phyloP scores from a whole-genome alignment of 2,329 filamentous ascomycete species.

The Cryoendolithus antarcticus region DNA sequence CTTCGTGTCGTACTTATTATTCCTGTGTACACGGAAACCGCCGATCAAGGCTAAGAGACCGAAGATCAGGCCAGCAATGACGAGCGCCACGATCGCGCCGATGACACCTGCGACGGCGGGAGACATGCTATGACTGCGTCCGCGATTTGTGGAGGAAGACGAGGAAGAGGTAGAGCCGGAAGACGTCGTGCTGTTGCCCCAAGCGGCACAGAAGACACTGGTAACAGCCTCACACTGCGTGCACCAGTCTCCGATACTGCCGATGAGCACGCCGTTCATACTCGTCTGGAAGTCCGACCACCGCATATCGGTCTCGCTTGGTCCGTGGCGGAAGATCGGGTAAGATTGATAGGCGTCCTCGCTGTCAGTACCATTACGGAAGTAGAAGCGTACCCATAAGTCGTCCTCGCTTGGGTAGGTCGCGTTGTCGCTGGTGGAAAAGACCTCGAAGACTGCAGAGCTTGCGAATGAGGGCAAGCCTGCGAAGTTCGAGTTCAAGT shows the following conservation, averaged over 20 bases:
- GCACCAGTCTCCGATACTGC: slow-evolving; percentile 42
- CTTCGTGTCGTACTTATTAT: slow-evolving; percentile 17
- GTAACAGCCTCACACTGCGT: slow-evolving; percentile 29
- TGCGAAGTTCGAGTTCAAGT: slow-evolving; percentile 32
- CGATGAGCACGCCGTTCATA: slow-evolving; percentile 33
- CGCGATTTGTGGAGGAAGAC: too few species aligned
- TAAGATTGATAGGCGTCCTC: slow-evolving; percentile 27
- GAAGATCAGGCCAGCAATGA: slow-evolving; percentile 30
- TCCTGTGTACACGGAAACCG: slow-evolving; percentile 34
- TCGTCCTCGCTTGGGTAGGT: slow-evolving; percentile 30
- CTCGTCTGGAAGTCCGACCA: slow-evolving; percentile 39
- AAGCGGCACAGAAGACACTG: slow-evolving; percentile 35
- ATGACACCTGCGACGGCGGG: slow-evolving; percentile 43
- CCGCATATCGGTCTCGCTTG: slow-evolving; percentile 32
- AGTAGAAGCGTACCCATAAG: slow-evolving; percentile 43
- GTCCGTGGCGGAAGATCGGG: slow-evolving; percentile 39
- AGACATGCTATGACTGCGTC: slow-evolving; percentile 16
- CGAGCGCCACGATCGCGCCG: slow-evolving; percentile 41
- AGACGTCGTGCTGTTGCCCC: background rate
- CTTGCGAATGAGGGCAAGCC: slow-evolving; percentile 37
- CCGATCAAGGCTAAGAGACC: slow-evolving; percentile 31
- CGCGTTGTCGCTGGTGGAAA: slow-evolving; percentile 19
- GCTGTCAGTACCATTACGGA: slow-evolving; percentile 42
- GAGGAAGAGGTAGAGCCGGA: background rate
- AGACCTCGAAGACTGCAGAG: slow-evolving; percentile 41